These are phyloP conservation scores for Pueraria montana DNA, from an alignment of 306 rosid species.

Conservation along the genomic window DNA sequence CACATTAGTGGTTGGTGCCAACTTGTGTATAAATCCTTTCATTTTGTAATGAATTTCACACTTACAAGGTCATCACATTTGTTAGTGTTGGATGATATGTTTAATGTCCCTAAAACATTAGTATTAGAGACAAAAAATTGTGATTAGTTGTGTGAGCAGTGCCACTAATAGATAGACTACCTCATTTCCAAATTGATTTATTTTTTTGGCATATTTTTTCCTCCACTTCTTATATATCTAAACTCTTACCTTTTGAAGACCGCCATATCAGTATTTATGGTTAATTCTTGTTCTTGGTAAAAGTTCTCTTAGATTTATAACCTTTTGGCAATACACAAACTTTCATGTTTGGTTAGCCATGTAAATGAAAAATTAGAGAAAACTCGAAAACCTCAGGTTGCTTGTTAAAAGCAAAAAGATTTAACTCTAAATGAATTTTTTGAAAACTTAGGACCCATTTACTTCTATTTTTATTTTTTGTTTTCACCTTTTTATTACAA, in stretches of 20 bases:
- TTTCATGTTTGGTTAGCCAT: constrained; percentile 18
- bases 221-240: constrained; percentile 25
- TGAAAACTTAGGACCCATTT: neutral
- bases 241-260: constrained; percentile 1
- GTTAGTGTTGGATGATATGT: constrained; percentile 34
- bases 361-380: constrained; percentile 7
- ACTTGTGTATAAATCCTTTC: constrained; percentile 16
- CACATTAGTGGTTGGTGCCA: constrained; percentile 2
- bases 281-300: constrained; percentile 24
- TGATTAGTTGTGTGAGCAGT: constrained; percentile 29
- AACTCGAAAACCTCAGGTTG: constrained; percentile 11
- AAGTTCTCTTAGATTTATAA: constrained; percentile 22
- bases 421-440: constrained; percentile 3
- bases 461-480: neutral
- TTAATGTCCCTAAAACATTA: constrained; percentile 4
- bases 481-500: too few species aligned
- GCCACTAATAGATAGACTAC: constrained; percentile 24
- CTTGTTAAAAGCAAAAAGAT: neutral
- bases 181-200: constrained; percentile 19
- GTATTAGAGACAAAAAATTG: neutral
- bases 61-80: constrained; percentile 10
- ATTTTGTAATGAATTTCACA: constrained; percentile 36
- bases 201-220: constrained; percentile 4
- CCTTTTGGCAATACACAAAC: neutral
- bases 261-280: constrained; percentile 9